A percentile compares a stretch with the other conserved stretches of the same genome.
Conservation (phyloP, 257 asterid genomes). For the Fraxinus americana region DNA sequence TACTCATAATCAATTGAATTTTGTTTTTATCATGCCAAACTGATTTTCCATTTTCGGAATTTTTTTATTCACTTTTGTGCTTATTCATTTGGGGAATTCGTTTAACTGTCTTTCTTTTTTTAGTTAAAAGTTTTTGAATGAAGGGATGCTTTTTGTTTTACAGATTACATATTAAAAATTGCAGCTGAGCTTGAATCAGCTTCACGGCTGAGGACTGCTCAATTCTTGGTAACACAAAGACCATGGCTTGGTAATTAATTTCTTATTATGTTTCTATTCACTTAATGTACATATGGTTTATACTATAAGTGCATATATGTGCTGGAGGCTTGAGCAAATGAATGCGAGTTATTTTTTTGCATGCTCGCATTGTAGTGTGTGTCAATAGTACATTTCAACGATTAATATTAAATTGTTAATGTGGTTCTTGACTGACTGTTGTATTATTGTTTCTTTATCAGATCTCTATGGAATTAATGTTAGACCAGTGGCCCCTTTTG, state of each 20-base stretch:
- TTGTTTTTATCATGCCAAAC: background rate
- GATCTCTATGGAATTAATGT: constrained; percentile 93
- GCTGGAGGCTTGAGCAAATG: background rate
- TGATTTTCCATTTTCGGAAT: background rate
- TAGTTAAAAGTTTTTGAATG: background rate
- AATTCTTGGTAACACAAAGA: constrained; percentile 71
- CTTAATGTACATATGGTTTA: background rate
- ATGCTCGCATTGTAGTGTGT: background rate
- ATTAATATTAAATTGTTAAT: background rate
- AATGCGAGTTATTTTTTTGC: background rate
- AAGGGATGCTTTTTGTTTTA: background rate
- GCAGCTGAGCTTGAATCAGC: constrained; percentile 82
- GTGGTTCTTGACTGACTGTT: constrained; percentile 1
- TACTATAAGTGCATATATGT: background rate
- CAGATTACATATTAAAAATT: constrained; percentile 61
- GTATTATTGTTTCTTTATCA: constrained; percentile 28
- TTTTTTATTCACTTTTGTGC: background rate
- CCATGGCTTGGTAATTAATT: constrained; percentile 87
- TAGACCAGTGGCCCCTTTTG: constrained; percentile 81
- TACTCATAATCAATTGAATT: background rate
- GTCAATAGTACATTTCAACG: background rate
- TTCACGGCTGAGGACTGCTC: constrained; percentile 68
- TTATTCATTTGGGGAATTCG: background rate
- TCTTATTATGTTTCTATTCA: background rate
- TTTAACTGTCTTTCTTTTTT: background rate